These are phyloP conservation scores for Pythium coloratum DNA, from an alignment of 352 stramenopile genomes.

Conservation along the genomic window DNA sequence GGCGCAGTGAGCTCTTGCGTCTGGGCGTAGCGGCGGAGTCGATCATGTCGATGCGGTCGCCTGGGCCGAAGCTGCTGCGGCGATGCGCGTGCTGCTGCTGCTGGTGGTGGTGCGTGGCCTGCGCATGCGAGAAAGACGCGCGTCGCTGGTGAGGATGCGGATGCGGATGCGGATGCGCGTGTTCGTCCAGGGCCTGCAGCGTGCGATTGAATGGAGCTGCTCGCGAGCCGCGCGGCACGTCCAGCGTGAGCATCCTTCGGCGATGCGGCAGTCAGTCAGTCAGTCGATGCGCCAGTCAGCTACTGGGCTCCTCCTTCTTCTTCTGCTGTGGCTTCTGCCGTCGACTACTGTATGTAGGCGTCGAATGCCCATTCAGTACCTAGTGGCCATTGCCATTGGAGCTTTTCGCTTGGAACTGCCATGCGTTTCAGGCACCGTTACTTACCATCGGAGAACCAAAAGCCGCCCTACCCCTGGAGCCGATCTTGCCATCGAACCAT, in stretches of 20 bases:
- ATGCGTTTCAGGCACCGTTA: neutral
- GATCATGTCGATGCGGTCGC: slow-evolving; percentile 1
- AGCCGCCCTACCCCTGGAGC: neutral
- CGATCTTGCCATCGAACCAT: neutral
- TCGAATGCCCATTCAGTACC: too few relatives aligned
- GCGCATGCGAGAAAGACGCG: neutral
- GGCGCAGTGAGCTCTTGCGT: neutral
- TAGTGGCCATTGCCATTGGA: neutral
- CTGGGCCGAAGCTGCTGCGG: slow-evolving; percentile 9
- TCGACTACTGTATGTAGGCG: too few relatives aligned
- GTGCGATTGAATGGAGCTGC: neutral
- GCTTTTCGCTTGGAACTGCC: neutral
- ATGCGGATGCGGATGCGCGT: too few relatives aligned
- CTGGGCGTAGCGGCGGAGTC: neutral
- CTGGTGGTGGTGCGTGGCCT: slow-evolving; percentile 12
- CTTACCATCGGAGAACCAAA: neutral
- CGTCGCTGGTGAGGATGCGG: neutral
- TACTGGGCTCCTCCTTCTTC: neutral
- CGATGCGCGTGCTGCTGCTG: slow-evolving; percentile 8
- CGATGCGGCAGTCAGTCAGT: slow-evolving; percentile 20
- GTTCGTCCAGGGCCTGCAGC: too few relatives aligned
- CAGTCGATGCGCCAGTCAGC: neutral
- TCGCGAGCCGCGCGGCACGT: slow-evolving; percentile 9
- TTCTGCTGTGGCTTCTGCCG: neutral
- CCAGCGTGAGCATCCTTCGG: slow-evolving; percentile 13